Conservation (phyloP, 2,329 filamentous ascomycete species). For the Onygenales sp. region DNA sequence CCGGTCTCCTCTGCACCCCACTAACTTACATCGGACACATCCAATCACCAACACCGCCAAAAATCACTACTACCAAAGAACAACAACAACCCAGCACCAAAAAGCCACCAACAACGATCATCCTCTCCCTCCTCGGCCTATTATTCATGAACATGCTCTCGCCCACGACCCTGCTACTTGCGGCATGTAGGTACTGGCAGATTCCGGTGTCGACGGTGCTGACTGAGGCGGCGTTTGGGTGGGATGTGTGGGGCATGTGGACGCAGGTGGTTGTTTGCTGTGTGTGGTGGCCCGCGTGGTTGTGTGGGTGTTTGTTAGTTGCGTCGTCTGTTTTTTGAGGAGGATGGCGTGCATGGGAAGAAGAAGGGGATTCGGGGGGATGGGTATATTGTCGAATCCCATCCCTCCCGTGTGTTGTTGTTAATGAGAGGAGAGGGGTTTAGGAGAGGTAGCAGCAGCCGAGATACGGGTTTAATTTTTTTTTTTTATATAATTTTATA, state of each 20-base stretch:
- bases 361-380: not conserved
- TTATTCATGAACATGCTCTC: slow-evolving; percentile 51
- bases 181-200: slow-evolving; percentile 39
- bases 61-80: not conserved
- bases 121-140: slow-evolving; percentile 18
- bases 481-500: not conserved
- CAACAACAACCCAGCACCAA: not conserved
- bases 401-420: not conserved
- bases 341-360: not conserved
- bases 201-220: slow-evolving; percentile 50
- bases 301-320: slow-evolving; percentile 44
- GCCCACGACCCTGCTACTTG: slow-evolving; percentile 48
- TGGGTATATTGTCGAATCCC: not conserved
- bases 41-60: not conserved
- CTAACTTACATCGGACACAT: slow-evolving; percentile 57
- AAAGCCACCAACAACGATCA: slow-evolving; percentile 7
- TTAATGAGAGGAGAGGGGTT: not conserved
- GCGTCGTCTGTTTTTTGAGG: slow-evolving; percentile 21
- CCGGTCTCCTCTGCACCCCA: slow-evolving; percentile 70
- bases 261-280: slow-evolving; percentile 87
- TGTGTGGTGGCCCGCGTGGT: slow-evolving; percentile 91
- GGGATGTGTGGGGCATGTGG: slow-evolving; percentile 83
- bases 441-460: not conserved
- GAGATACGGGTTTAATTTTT: not conserved
- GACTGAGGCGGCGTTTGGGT: slow-evolving; percentile 69